Evolutionary conservation across 139 green algal genomes (phyloP).

Genomic region (Volvox africanus): DNA sequence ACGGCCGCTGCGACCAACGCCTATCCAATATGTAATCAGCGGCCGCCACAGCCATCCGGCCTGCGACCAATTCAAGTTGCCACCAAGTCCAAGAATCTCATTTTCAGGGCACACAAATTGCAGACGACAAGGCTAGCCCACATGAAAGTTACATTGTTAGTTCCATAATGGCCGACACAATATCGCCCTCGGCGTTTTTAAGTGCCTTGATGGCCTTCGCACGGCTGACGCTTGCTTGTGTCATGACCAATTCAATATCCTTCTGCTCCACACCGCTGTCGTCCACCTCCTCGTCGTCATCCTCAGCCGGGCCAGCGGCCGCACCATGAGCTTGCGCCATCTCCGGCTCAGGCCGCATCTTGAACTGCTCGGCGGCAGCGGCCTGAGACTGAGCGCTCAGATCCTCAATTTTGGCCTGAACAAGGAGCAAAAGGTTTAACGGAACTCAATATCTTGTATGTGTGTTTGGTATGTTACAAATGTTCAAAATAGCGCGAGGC

Average conservation of each 20-base stretch:
- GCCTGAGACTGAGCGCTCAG: slow-evolving; percentile 87
- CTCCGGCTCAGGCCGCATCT: slow-evolving; percentile 53
- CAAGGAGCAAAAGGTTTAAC: no score
- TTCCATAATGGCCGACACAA: slow-evolving; percentile 98
- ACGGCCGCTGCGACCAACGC: no score
- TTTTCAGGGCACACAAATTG: no score
- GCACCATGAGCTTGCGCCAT: slow-evolving; percentile 30
- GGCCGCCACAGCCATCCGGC: neutral
- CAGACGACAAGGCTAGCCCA: no score
- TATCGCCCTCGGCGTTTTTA: slow-evolving; percentile 93
- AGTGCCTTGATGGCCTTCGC: slow-evolving; percentile 94
- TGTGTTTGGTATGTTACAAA: no score
- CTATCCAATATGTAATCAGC: no score
- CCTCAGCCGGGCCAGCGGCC: slow-evolving; percentile 65
- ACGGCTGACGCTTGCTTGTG: slow-evolving; percentile 89
- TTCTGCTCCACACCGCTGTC: slow-evolving; percentile 96
- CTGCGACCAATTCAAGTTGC: neutral
- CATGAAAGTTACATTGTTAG: slow-evolving; percentile 77
- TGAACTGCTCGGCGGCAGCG: slow-evolving; percentile 91
- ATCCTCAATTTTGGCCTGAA: slow-evolving; percentile 97
- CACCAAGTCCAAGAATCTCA: no score
- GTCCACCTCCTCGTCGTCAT: slow-evolving; percentile 95
- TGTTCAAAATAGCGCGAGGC: no score
- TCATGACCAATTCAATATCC: slow-evolving; percentile 99
- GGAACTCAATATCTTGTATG: no score